Conservation (phyloP, 148 eudicot species). For the Chenopodium album region DNA sequence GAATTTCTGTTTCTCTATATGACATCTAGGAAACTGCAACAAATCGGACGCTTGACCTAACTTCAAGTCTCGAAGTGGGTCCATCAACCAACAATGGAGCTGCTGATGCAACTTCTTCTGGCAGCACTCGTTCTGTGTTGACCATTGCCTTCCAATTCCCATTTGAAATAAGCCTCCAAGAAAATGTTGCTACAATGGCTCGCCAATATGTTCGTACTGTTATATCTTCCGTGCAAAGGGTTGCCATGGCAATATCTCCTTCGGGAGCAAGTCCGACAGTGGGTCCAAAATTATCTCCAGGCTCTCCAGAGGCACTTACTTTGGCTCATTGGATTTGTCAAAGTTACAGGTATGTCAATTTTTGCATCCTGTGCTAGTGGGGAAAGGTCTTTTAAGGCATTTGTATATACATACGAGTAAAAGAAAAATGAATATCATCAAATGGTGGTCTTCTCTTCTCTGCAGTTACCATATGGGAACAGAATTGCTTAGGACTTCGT, state of each 20-base stretch:
- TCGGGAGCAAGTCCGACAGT: conserved; percentile 58
- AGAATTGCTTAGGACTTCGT: conserved; percentile 58
- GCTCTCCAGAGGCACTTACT: conserved; percentile 86
- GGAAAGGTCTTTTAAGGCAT: background rate
- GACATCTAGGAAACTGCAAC: conserved; percentile 40
- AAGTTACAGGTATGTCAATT: conserved; percentile 64
- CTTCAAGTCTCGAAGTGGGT: conserved; percentile 86
- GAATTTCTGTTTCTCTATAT: conserved; percentile 9
- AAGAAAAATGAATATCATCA: background rate
- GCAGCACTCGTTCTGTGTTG: conserved; percentile 61
- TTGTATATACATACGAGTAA: background rate
- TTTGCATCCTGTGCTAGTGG: background rate
- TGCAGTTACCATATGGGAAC: conserved; percentile 73
- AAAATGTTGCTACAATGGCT: conserved; percentile 84
- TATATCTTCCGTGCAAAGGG: conserved; percentile 88
- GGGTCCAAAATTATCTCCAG: conserved; percentile 71
- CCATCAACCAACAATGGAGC: conserved; percentile 49
- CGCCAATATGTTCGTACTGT: conserved; percentile 87
- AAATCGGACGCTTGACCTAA: conserved; percentile 70
- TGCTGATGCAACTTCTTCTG: conserved; percentile 40
- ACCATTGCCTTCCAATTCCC: conserved; percentile 96
- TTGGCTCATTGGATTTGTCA: conserved; percentile 93
- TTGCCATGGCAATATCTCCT: conserved; percentile 83
- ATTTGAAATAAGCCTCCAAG: conserved; percentile 66
- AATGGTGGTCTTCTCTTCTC: background rate